A percentile compares a stretch with the other conserved stretches of the same genome.
Conservation (phyloP, 208 protist genomes). For the Naegleria lovaniensis region DNA sequence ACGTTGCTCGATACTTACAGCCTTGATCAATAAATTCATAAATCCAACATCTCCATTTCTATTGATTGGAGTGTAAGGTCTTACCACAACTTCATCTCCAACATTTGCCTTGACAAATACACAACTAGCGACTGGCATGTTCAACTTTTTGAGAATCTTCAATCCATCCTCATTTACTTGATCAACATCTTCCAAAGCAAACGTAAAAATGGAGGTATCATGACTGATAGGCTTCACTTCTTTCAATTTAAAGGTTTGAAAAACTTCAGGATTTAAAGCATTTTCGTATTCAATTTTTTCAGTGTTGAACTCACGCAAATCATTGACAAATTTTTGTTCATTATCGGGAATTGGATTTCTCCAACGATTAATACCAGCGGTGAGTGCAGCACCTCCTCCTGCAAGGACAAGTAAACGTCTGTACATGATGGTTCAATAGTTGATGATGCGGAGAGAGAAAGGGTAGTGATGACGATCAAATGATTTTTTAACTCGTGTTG, state of each 20-base stretch:
- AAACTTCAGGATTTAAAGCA: not conserved
- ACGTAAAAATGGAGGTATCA: conserved; percentile 41
- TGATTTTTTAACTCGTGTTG: too few species aligned
- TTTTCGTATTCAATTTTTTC: not conserved
- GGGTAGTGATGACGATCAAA: too few species aligned
- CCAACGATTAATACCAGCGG: not conserved
- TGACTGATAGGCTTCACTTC: conserved; percentile 72
- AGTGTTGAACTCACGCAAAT: too few species aligned
- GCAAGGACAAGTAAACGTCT: not conserved
- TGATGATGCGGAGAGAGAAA: too few species aligned
- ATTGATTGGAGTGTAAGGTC: conserved; percentile 79
- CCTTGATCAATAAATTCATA: conserved; percentile 78
- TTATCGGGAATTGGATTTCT: not conserved
- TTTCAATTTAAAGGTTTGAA: conserved; percentile 62
- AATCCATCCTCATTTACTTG: not conserved
- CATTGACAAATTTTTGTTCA: not conserved
- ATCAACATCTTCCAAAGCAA: conserved; percentile 24
- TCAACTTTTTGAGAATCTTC: not conserved
- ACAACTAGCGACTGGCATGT: not conserved
- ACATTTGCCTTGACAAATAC: conserved; percentile 40
- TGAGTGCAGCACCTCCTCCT: not conserved
- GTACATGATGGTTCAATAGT: not conserved
- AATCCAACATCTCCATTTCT: conserved; percentile 70
- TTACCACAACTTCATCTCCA: conserved; percentile 68
- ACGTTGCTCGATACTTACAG: too few species aligned